Evolutionary conservation across 257 asterid genomes (phyloP).

Genomic region (Lantana camara): DNA sequence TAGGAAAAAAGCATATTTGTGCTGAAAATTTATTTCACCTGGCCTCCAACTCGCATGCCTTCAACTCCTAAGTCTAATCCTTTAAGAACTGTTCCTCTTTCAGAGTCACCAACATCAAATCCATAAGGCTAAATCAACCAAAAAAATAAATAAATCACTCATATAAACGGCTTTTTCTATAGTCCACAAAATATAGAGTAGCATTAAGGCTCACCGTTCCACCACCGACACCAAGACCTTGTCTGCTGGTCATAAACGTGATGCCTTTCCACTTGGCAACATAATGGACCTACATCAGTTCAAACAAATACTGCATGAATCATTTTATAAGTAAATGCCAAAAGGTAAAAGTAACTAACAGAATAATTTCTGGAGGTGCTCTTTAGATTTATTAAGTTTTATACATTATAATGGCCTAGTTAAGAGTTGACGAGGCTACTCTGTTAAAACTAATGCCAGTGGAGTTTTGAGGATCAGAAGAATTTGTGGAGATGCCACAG

Average conservation of each 20-base stretch:
- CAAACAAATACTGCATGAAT: slow-evolving; percentile 11
- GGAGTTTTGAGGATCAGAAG: slow-evolving; percentile 14
- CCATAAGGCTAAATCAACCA: slow-evolving; percentile 77
- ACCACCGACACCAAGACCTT: slow-evolving; percentile 92
- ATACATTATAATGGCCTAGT: not conserved
- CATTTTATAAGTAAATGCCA: not conserved
- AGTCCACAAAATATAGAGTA: not conserved
- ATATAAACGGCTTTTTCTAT: not conserved
- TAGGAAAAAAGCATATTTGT: not conserved
- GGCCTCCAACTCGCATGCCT: slow-evolving; percentile 99
- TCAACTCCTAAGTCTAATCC: slow-evolving; percentile 92
- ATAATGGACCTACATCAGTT: slow-evolving; percentile 70
- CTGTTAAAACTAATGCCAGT: not conserved
- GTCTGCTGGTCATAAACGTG: slow-evolving; percentile 94
- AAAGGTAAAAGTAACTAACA: not conserved
- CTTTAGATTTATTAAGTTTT: not conserved
- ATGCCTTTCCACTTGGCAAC: slow-evolving; percentile 95
- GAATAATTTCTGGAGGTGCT: slow-evolving; percentile 3
- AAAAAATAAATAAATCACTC: slow-evolving; percentile 6
- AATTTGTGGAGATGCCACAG: slow-evolving; percentile 15
- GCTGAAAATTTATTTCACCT: slow-evolving; percentile 49
- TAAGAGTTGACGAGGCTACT: slow-evolving; percentile 12
- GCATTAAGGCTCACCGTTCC: slow-evolving; percentile 71
- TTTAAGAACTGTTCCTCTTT: slow-evolving; percentile 82
- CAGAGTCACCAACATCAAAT: slow-evolving; percentile 91